Base-by-base conservation (phyloP, 345 rosid species). In the Dimocarpus longan region DNA sequence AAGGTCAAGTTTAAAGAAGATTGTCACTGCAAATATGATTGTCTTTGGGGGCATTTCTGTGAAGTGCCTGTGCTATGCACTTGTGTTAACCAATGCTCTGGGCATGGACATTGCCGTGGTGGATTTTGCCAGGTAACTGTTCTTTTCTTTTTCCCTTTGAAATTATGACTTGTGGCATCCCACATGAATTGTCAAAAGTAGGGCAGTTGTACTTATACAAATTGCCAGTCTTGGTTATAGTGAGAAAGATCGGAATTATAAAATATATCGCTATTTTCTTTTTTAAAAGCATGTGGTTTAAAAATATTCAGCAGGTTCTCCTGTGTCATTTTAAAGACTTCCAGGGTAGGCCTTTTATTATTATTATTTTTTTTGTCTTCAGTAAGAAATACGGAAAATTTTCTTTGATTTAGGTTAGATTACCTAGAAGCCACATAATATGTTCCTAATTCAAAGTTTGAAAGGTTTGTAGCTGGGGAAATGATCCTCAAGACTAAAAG, bases 11-110 rank as follows among this genome's bases (percentile, higher is more conserved):
- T 87, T 76, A 96, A 96, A 87, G 89, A 90, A 87, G 94, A 92
- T 71, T 96, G 99, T 79, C 93, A 96, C 86, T 96, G 99, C 82
- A 96, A 96, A 80, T 96, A 96, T 82, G 99, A 96, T 77, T 78
- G 97, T 80, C 89, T 91, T 13, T 90, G 76, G 89, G 99, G 99
- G 65, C 84, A 84, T 28, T 92, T 91, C 82, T 95, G 99, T 79
- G 99, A 95, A 88, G 87, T 90, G 67, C 90, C 97, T 64, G 98
- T 94, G 77, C 90, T 82, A 72, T 84, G 86, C 84, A 89, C 87
- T 28, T 95, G 98, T 85, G 85, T 93, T 78, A 93, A 93, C 83
- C 99, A 93, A 85, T 95, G 98, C 87, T 91, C 97, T 82, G 87
- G 92, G 78, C 91, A 87, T 81, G 97, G 99, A 7, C 84, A 89